Percentiles rank a stretch among this genome's conserved stretches.
phyloP scores from a whole-genome alignment of 257 asterid genomes.

The Galeopsis tetrahit region DNA sequence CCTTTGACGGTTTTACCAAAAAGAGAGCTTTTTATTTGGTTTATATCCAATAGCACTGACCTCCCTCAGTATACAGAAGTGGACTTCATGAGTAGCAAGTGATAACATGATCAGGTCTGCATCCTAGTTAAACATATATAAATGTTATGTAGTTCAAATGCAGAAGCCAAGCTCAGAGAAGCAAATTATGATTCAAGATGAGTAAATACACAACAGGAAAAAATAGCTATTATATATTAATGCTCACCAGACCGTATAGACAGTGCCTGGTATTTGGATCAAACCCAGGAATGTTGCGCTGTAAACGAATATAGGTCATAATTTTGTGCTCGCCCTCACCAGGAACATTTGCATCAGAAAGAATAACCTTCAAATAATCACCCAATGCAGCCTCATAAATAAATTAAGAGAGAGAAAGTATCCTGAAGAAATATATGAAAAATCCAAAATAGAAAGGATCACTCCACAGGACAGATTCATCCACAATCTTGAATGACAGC shows the following conservation, averaged over 20 bases:
- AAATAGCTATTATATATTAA: constrained; percentile 10
- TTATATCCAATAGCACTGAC: constrained; percentile 48
- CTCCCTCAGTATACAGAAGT: constrained; percentile 95
- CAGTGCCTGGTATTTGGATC: constrained; percentile 95
- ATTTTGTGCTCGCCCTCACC: constrained; percentile 99
- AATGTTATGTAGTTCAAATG: constrained; percentile 34
- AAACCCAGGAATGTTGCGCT: constrained; percentile 90
- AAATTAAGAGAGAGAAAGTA: constrained; percentile 46
- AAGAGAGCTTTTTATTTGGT: constrained; percentile 17
- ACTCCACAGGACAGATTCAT: constrained; percentile 44
- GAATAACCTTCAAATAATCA: constrained; percentile 85
- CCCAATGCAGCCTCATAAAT: constrained; percentile 63
- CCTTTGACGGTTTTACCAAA: background rate
- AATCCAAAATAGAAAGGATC: constrained; percentile 41
- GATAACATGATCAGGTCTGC: constrained; percentile 97
- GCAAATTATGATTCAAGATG: constrained; percentile 9
- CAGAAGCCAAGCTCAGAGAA: constrained; percentile 31
- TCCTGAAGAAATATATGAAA: constrained; percentile 48
- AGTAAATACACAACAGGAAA: constrained; percentile 13
- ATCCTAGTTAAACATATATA: constrained; percentile 55
- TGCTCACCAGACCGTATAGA: constrained; percentile 92
- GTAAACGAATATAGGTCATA: constrained; percentile 92
- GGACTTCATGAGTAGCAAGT: constrained; percentile 95
- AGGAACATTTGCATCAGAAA: constrained; percentile 97
- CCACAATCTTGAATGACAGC: constrained; percentile 32